These are phyloP conservation scores for Eucalyptus guilfoylei DNA, from an alignment of 345 rosid species.

Conservation along the genomic window DNA sequence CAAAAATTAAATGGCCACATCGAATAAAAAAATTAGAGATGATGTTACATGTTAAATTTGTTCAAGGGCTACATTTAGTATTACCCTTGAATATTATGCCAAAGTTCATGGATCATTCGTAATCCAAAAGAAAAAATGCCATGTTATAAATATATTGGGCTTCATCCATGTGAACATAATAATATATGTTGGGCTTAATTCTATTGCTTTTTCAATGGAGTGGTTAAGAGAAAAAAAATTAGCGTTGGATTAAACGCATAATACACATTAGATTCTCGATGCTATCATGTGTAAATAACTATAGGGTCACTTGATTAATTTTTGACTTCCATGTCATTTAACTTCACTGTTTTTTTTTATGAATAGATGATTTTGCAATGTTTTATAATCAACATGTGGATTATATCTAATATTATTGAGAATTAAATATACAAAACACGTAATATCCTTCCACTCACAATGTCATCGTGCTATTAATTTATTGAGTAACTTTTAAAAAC, in stretches of 20 bases:
- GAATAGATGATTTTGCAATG: neutral
- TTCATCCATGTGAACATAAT: neutral
- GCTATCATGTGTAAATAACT: neutral
- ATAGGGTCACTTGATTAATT: neutral
- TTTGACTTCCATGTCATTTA: neutral
- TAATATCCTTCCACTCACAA: fast-evolving
- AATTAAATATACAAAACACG: neutral
- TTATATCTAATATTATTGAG: neutral
- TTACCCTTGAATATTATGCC: no score
- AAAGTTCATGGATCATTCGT: no score
- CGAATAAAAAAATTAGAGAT: no score
- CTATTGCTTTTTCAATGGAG: neutral
- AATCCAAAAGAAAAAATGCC: fast-evolving
- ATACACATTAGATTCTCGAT: no score
- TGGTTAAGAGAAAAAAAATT: neutral
- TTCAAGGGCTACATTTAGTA: no score
- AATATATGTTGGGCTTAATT: neutral
- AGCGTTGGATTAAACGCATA: fast-evolving
- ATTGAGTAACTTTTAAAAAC: neutral
- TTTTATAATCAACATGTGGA: neutral
- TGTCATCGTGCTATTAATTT: neutral
- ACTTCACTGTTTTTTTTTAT: fast-evolving
- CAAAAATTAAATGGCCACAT: fast-evolving
- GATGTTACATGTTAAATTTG: no score
- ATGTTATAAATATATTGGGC: neutral